phyloP scores from a whole-genome alignment of 306 rosid species.

The Acmispon strigosus region DNA sequence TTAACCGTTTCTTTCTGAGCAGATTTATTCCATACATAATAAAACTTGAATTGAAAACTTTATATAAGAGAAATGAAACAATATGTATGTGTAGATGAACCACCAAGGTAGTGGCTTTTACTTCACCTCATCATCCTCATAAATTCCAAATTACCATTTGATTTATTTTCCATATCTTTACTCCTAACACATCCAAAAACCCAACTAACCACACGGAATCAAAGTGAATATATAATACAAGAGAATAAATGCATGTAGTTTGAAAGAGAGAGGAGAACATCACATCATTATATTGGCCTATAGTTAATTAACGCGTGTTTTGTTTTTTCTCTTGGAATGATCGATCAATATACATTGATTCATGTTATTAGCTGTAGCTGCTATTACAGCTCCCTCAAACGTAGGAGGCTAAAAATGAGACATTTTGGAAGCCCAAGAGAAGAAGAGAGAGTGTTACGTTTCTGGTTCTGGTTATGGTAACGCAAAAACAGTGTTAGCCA shows the following conservation, averaged over 20 bases:
- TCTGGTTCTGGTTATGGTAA: constrained; percentile 18
- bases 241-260: constrained; percentile 13
- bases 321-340: constrained; percentile 35
- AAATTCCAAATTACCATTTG: background rate
- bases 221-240: constrained; percentile 24
- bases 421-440: constrained; percentile 11
- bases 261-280: background rate
- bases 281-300: constrained; percentile 40
- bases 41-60: too few relatives aligned
- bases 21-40: too few relatives aligned
- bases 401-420: constrained; percentile 15
- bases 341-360: background rate
- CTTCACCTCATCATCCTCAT: background rate
- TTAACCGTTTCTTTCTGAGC: too few relatives aligned
- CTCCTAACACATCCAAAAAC: constrained; percentile 22
- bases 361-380: background rate
- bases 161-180: background rate
- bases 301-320: constrained; percentile 34
- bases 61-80: too few relatives aligned
- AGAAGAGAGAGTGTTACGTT: background rate
- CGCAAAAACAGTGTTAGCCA: constrained; percentile 35
- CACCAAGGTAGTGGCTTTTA: too few relatives aligned
- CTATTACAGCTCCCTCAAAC: background rate
- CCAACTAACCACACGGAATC: constrained; percentile 39
- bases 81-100: too few relatives aligned